These are phyloP conservation scores for Dendrobium huoshanense DNA, from an alignment of 106 monocot genomes.

Conservation along the genomic window DNA sequence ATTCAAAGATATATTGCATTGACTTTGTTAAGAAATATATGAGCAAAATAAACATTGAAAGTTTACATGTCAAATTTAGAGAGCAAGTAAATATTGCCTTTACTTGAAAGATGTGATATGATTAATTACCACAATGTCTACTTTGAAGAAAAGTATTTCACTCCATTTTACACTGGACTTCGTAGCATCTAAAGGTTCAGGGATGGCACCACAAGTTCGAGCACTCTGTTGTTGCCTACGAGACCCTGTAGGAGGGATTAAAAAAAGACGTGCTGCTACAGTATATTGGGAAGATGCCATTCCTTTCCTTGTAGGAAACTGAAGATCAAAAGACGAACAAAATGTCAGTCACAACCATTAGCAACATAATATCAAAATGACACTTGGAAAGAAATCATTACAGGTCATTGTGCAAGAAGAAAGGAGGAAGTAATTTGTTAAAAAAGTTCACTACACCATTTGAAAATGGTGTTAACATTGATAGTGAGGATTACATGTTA, in stretches of 20 bases:
- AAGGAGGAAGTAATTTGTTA: neutral
- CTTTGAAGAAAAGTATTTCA: slow-evolving; percentile 89
- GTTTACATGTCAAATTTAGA: neutral
- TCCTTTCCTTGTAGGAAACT: slow-evolving; percentile 45
- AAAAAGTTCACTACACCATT: neutral
- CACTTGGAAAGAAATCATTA: neutral
- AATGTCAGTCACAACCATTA: neutral
- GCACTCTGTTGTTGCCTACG: slow-evolving; percentile 54
- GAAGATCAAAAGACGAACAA: neutral
- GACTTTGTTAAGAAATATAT: too few species aligned
- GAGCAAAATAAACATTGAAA: neutral
- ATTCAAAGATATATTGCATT: too few species aligned
- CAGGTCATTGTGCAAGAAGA: neutral
- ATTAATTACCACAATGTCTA: slow-evolving; percentile 56
- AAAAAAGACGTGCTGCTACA: slow-evolving; percentile 37
- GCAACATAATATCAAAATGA: neutral
- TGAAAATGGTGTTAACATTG: neutral
- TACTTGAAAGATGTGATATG: neutral
- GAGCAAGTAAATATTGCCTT: neutral
- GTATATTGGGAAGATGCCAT: slow-evolving; percentile 35
- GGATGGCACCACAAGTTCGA: slow-evolving; percentile 58
- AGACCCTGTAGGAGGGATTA: slow-evolving; percentile 22
- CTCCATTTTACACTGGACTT: slow-evolving; percentile 54
- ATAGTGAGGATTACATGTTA: neutral
- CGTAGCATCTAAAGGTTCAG: slow-evolving; percentile 26